Evolutionary conservation across 768 basidiomycete species (phyloP).

Genomic region (Mycena capillaripes): DNA sequence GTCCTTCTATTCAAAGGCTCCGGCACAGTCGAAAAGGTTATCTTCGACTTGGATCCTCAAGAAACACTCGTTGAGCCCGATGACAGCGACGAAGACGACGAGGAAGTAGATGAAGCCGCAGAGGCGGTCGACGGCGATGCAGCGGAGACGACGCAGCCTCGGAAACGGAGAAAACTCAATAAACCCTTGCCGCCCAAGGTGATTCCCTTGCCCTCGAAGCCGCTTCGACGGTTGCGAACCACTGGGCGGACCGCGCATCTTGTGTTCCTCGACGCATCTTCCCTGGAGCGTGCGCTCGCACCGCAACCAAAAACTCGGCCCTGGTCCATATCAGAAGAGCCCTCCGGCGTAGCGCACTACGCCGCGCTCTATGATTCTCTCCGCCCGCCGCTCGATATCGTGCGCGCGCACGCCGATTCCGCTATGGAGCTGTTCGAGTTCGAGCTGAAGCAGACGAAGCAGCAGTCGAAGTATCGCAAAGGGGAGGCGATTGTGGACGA

Average conservation of each 20-base stretch:
- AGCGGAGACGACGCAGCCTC: conserved; percentile 43
- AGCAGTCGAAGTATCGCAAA: conserved; percentile 77
- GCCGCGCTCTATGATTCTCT: conserved; percentile 68
- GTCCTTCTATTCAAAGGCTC: conserved; percentile 80
- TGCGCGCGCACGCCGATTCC: conserved; percentile 86
- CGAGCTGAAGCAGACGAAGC: conserved; percentile 71
- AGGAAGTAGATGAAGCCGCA: conserved; percentile 48
- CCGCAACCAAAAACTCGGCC: conserved; percentile 65
- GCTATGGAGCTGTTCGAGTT: conserved; percentile 85
- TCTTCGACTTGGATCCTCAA: conserved; percentile 68
- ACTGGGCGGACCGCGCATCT: conserved; percentile 82
- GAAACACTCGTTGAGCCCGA: conserved; percentile 57
- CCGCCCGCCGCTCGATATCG: conserved; percentile 81
- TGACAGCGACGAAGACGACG: conserved; percentile 59
- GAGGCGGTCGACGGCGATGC: conserved; percentile 43
- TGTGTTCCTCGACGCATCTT: conserved; percentile 76
- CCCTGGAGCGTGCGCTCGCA: conserved; percentile 75
- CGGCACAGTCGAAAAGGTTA: conserved; percentile 83
- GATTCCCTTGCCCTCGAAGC: conserved; percentile 67
- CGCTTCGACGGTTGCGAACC: conserved; percentile 69
- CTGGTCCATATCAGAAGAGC: conserved; percentile 77
- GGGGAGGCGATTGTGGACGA: conserved; percentile 94
- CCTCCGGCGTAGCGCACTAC: conserved; percentile 83
- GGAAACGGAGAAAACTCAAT: conserved; percentile 57
- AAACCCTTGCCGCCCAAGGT: conserved; percentile 62